These are phyloP conservation scores for Perkinsus olseni DNA, from an alignment of 169 alveolate genomes.

Conservation along the genomic window DNA sequence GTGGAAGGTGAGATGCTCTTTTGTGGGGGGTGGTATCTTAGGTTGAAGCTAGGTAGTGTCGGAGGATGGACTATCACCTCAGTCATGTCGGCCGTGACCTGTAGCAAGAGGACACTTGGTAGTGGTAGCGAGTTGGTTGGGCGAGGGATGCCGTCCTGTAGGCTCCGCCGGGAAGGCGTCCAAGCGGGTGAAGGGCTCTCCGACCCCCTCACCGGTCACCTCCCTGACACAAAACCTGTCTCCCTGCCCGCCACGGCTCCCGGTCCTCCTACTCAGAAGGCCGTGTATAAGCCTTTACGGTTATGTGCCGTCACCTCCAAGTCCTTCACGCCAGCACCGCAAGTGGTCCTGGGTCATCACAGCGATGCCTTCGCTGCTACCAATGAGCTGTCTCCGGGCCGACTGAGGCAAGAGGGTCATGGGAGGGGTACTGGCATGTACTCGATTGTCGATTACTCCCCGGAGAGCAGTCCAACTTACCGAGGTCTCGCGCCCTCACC, in stretches of 20 bases:
- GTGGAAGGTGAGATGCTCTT: background rate
- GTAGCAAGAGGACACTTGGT: background rate
- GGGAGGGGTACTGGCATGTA: too few relatives aligned
- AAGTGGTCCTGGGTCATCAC: too few relatives aligned
- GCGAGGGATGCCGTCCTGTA: background rate
- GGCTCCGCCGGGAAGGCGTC: background rate
- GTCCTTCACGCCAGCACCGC: background rate
- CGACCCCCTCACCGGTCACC: background rate
- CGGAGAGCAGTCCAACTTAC: background rate
- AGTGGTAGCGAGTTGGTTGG: background rate
- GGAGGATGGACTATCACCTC: background rate
- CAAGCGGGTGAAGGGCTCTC: background rate
- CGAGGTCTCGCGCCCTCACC: background rate
- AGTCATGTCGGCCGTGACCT: background rate
- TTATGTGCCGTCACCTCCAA: background rate
- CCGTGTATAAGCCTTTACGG: background rate
- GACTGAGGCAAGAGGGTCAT: too few relatives aligned
- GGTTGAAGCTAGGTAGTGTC: background rate
- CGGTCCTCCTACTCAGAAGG: background rate
- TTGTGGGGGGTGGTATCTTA: background rate
- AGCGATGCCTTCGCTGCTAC: too few relatives aligned
- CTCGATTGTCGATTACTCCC: background rate
- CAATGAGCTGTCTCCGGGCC: too few relatives aligned
- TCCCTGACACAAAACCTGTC: background rate
- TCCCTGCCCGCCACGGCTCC: background rate